Conservation (phyloP, 306 rosid species). For the Castanopsis chinensis region DNA sequence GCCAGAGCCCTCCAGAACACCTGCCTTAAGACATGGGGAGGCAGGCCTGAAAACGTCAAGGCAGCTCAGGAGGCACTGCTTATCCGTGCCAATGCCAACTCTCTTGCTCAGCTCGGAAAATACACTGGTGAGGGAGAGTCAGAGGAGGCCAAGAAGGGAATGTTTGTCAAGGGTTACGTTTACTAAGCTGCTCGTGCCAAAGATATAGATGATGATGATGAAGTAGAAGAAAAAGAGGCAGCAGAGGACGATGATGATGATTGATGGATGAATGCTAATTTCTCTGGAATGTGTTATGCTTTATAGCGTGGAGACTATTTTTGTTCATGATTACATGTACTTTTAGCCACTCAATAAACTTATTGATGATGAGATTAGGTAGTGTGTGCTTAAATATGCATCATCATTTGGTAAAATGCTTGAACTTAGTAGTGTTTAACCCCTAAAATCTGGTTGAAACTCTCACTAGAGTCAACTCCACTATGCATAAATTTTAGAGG, state of each 20-base stretch:
- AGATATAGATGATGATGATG: constrained; percentile 15
- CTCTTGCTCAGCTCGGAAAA: constrained; percentile 93
- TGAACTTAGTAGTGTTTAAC: neutral
- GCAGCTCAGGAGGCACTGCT: constrained; percentile 80
- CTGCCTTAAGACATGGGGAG: constrained; percentile 89
- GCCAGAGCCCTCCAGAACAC: constrained; percentile 99
- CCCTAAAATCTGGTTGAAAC: neutral
- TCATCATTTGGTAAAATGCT: constrained; percentile 10
- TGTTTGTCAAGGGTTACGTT: constrained; percentile 84
- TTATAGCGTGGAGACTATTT: constrained; percentile 60
- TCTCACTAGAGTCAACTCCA: neutral
- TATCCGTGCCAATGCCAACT: constrained; percentile 85
- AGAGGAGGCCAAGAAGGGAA: constrained; percentile 72
- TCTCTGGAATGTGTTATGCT: constrained; percentile 45
- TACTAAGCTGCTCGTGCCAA: constrained; percentile 45
- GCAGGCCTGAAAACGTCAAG: constrained; percentile 76
- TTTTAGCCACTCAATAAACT: constrained; percentile 46
- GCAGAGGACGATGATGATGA: constrained; percentile 17
- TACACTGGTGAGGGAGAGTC: constrained; percentile 93
- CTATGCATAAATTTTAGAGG: neutral
- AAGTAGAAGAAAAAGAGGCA: constrained; percentile 18
- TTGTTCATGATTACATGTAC: constrained; percentile 53
- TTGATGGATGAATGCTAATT: constrained; percentile 28
- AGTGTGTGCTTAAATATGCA: constrained; percentile 28
- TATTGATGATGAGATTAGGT: constrained; percentile 50